Conservation (phyloP, 768 basidiomycete species). For the Leucogyrophana mollusca region DNA sequence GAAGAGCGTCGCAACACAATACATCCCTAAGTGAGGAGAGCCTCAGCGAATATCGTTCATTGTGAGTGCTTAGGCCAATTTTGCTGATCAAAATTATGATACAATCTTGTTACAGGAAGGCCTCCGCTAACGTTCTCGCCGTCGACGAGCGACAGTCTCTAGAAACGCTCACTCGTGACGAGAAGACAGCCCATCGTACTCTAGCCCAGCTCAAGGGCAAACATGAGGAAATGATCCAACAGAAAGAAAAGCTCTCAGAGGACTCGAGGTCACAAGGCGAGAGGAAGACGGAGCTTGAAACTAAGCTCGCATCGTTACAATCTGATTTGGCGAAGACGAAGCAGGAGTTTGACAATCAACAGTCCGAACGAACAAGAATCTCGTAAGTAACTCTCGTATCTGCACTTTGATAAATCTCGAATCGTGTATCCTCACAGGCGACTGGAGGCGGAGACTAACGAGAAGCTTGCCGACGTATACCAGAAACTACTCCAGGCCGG, state of each 20-base stretch:
- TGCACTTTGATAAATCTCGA: too few species aligned
- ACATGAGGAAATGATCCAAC: constrained; percentile 61
- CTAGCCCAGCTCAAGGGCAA: constrained; percentile 68
- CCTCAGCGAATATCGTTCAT: constrained; percentile 70
- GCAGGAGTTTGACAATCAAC: constrained; percentile 81
- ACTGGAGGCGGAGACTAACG: constrained; percentile 88
- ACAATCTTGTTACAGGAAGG: constrained; percentile 59
- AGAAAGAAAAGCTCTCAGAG: constrained; percentile 51
- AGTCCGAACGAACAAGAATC: constrained; percentile 79
- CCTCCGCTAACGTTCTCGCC: constrained; percentile 72
- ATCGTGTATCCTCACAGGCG: too few species aligned
- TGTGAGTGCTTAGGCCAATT: constrained; percentile 13
- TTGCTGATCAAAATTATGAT: not conserved
- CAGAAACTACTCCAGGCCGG: constrained; percentile 87
- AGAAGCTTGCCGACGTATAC: constrained; percentile 82
- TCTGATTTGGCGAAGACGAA: constrained; percentile 62
- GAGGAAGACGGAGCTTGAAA: constrained; percentile 65
- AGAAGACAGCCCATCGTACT: constrained; percentile 68
- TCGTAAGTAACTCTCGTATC: constrained; percentile 57
- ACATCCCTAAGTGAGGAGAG: constrained; percentile 80
- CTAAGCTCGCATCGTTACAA: constrained; percentile 54
- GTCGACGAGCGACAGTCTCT: constrained; percentile 86
- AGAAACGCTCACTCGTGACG: constrained; percentile 77
- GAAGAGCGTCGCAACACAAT: constrained; percentile 69
- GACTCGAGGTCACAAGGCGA: constrained; percentile 49